Evolutionary conservation across 73 alveolate genomes (phyloP).

Genomic region (Symbiodinium natans): DNA sequence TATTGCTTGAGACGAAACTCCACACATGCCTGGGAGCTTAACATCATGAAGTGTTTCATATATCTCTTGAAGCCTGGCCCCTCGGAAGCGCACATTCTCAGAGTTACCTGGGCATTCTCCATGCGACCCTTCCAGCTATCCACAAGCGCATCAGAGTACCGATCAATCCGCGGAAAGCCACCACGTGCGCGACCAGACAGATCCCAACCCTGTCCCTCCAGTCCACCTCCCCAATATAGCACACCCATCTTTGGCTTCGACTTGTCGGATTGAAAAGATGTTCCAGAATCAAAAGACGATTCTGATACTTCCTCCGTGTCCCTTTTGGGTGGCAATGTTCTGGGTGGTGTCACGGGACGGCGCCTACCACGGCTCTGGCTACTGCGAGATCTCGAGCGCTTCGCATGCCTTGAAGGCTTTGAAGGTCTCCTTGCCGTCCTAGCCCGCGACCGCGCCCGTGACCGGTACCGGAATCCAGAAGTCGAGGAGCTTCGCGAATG

Average conservation of each 20-base stretch:
- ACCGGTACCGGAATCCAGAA: background rate
- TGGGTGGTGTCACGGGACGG: background rate
- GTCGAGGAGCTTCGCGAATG: background rate
- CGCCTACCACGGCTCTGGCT: conserved; percentile 14
- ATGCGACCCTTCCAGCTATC: conserved; percentile 92
- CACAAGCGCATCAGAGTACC: conserved; percentile 72
- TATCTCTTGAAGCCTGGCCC: conserved; percentile 92
- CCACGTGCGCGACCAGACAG: conserved; percentile 47
- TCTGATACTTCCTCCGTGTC: conserved; percentile 32
- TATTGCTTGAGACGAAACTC: conserved; percentile 64
- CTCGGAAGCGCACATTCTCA: conserved; percentile 83
- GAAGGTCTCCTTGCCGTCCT: too few species aligned
- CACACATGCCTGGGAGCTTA: conserved; percentile 64
- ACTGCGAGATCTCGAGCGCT: background rate
- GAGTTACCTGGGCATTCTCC: conserved; percentile 80
- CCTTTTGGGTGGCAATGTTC: background rate
- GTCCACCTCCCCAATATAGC: conserved; percentile 76
- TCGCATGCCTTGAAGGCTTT: background rate
- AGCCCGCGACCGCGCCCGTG: background rate
- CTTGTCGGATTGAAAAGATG: background rate
- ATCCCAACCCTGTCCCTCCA: conserved; percentile 91
- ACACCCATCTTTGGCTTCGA: conserved; percentile 42
- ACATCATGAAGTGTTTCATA: conserved; percentile 74
- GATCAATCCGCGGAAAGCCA: conserved; percentile 79
- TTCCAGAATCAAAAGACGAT: conserved; percentile 57